Evolutionary conservation across 1,284 basidiomycete species (phyloP), one percentile per base, ranked within the genome.

Genomic region (Malassezia japonica): DNA sequence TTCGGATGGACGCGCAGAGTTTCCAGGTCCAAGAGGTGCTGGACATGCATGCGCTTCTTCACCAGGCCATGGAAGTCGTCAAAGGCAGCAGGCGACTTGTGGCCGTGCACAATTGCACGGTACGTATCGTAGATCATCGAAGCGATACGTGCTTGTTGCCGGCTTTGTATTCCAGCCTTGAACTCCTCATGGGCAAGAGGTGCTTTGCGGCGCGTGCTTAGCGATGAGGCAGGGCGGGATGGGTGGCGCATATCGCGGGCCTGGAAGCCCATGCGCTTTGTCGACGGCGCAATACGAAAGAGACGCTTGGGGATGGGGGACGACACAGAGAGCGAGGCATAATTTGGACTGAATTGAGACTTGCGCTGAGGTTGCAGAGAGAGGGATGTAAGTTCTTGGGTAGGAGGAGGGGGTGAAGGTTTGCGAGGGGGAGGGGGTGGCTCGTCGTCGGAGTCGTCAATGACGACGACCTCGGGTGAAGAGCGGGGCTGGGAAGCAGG

Each of bases 1-100:
- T n/a, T 10, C 33, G 5, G 38, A 8, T 21, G 37, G 12, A 29
- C 21, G 7, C 18, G 31, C 8, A 31, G 15, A n/a, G 57, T 57
- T 21, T 65, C 61, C 6, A 50, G 29, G n/a, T 57, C 53, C 24
- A 65, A 10, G 6, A 61, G 32, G 40, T 18, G 45, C 28, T 55
- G 46, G 12, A 65, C 53, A 40, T 43, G 39, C 10, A 18, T 27
- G 6, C 46, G 29, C 32, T 63, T 60, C 34, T n/a, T 35, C 3
- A 55, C 53, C 0, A 65, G 56, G n/a, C 44, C 46, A 1, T 48
- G 15, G 18, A 61, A 51, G 18, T 59, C 50, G 6, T 51, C 23
- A 6, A 12, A 33, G 1, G 16, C 34, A n/a, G 52, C 5, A 16
- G 32, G 24, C 3, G 48, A 31, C 35, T 24, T 43, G 13, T 29